Evolutionary conservation across 441 rosid genomes (phyloP), one percentile per base, ranked within the genome.

Genomic region (Gossypium schwendimanii): DNA sequence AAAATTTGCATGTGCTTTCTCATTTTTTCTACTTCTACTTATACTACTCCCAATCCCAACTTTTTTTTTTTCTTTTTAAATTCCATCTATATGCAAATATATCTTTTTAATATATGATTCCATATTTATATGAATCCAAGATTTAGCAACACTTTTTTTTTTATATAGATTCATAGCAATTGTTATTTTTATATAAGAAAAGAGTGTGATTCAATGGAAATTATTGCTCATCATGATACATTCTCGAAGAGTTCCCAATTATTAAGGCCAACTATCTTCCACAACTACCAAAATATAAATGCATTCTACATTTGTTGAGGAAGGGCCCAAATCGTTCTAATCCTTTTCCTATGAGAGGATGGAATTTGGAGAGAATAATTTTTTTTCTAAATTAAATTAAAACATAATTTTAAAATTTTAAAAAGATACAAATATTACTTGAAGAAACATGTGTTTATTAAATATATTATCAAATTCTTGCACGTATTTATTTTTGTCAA

Each of bases 221-320:
- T 55, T 9, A 21, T 9, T 20, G 24, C 2, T 6, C 44, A 5
- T 50, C 21, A 50, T 50, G 21, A 15, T 17, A 52, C 20, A 15
- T 52, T 15, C 55, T 52, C 23, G 59, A 54, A 20, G 14, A 18
- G 12, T 54, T 54, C 14, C 59, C 6, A 54, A 54, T 53, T 21
- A 44, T 41, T 45, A 65, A 44, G 70, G 14, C 39, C 68, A 10
- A 63, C 21, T 44, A 44, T 65, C 55, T 20, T 14, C 39, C 58
- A 45, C 70, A 66, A 66, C 70, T 28, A 66, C 70, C 70, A 47
- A 18, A n/a, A 11, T 24, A 65, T 47, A 66, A 66, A 66, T 66
- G 58, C 58, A 8, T 20, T 24, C 2, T 47, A 0, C 49, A 4
- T 4, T 5, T 12, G 2, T 62, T 4, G 2, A 17, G 54, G 6